These are phyloP conservation scores for Exutisphaerella laricina DNA, from an alignment of 2,329 filamentous ascomycete genomes.

Conservation along the genomic window DNA sequence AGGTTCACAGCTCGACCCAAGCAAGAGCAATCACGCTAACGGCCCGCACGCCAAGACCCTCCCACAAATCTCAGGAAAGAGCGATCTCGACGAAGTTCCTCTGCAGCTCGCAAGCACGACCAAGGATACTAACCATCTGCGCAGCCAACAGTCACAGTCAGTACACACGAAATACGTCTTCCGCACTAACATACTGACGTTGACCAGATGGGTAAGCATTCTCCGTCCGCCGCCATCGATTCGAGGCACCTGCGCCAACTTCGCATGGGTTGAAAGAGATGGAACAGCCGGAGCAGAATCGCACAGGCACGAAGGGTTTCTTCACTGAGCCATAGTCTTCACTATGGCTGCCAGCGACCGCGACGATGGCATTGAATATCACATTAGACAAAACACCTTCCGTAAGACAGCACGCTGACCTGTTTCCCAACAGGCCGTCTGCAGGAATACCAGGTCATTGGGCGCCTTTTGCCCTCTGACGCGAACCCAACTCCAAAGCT, in stretches of 20 bases:
- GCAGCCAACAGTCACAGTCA: slow-evolving; percentile 26
- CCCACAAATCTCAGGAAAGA: background rate
- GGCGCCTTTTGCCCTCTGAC: slow-evolving; percentile 97
- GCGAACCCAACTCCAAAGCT: slow-evolving; percentile 95
- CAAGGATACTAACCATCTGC: slow-evolving; percentile 3
- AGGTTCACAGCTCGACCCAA: too few relatives aligned
- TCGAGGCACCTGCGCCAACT: slow-evolving; percentile 10
- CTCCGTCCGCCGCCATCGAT: slow-evolving; percentile 16
- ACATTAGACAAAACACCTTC: slow-evolving; percentile 14
- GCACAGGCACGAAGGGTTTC: background rate
- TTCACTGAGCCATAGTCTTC: background rate
- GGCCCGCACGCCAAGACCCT: slow-evolving; percentile 1
- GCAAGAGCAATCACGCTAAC: background rate
- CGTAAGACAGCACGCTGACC: slow-evolving; percentile 35
- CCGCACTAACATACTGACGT: slow-evolving; percentile 25
- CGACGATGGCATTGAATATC: slow-evolving; percentile 4
- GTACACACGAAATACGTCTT: slow-evolving; percentile 9
- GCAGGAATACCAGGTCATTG: slow-evolving; percentile 99
- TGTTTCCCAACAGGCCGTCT: slow-evolving; percentile 72
- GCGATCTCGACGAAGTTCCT: background rate
- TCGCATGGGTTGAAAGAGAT: slow-evolving; percentile 26
- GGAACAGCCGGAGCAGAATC: slow-evolving; percentile 12
- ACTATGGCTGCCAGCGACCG: slow-evolving; percentile 1
- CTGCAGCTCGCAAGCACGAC: slow-evolving; percentile 1
- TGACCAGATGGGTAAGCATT: slow-evolving; percentile 57